A percentile compares a stretch with the other conserved stretches of the same genome.
Evolutionary conservation across 306 rosid species (phyloP).

Genomic region (Begonia peltatifolia): DNA sequence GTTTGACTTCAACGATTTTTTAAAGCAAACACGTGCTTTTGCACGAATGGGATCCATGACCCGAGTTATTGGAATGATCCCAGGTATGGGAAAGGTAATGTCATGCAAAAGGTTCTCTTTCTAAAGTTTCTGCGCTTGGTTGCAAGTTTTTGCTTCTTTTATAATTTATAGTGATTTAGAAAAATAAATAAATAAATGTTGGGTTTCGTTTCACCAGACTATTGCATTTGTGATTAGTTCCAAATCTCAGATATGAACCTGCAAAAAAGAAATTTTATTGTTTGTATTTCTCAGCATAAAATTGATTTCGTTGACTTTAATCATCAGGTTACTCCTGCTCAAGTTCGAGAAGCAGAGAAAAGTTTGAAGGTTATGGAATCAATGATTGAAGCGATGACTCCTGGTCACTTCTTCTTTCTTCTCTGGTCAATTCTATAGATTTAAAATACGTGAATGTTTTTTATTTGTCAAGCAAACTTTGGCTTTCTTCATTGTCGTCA

Average conservation of each 20-base stretch:
- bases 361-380: constrained; percentile 77
- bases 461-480: neutral
- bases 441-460: too few species aligned
- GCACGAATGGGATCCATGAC: constrained; percentile 96
- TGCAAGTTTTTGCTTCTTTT: neutral
- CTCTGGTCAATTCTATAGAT: too few species aligned
- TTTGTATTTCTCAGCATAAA: constrained; percentile 1
- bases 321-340: constrained; percentile 87
- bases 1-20: constrained; percentile 93
- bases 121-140: too few species aligned
- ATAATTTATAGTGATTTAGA: neutral
- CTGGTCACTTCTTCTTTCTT: constrained; percentile 27
- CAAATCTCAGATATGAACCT: neutral
- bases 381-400: constrained; percentile 96
- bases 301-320: constrained; percentile 9
- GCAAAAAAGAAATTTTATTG: constrained; percentile 9
- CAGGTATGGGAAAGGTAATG: constrained; percentile 92
- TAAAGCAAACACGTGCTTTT: constrained; percentile 91
- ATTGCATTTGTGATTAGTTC: too few species aligned
- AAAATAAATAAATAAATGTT: neutral
- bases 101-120: too few species aligned
- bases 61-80: constrained; percentile 98
- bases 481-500: neutral
- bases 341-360: constrained; percentile 96
- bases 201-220: too few species aligned